Evolutionary conservation across 306 rosid genomes (phyloP).

Genomic region (Spatholobus suberectus): DNA sequence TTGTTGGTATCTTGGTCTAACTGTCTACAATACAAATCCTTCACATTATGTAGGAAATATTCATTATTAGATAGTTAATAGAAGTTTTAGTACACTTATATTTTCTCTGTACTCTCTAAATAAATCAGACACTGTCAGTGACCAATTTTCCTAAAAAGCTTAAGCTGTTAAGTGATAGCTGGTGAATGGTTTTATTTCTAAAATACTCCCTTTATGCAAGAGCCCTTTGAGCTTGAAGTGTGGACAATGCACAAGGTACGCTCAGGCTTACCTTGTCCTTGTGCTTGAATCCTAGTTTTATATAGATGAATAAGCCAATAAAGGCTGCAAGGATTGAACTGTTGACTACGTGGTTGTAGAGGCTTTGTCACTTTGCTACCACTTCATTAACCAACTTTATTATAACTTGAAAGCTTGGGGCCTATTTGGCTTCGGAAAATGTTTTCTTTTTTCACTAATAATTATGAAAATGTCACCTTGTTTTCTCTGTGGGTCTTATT

Average conservation of each 20-base stretch:
- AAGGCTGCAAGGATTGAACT: neutral
- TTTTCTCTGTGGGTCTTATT: neutral
- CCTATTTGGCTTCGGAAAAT: conserved; percentile 7
- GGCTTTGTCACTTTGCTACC: neutral
- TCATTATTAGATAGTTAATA: conserved; percentile 20
- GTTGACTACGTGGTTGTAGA: neutral
- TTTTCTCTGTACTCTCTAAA: conserved; percentile 21
- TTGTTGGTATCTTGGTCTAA: conserved; percentile 29
- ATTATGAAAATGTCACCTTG: neutral
- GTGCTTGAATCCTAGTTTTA: neutral
- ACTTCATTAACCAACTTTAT: neutral
- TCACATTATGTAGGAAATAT: neutral
- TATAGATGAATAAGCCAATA: neutral
- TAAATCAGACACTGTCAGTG: neutral
- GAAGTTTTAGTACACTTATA: conserved; percentile 23
- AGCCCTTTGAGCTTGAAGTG: conserved; percentile 14
- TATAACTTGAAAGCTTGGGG: neutral
- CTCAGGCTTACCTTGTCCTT: neutral
- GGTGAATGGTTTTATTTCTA: conserved; percentile 14
- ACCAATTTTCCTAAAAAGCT: neutral
- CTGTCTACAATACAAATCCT: conserved; percentile 18
- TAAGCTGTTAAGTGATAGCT: neutral
- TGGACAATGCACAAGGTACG: neutral
- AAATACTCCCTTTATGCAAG: neutral
- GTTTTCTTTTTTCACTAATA: neutral